Percentiles rank a stretch among this genome's conserved stretches.
Conservation (phyloP, 306 rosid genomes). For the Acacia acuminata region DNA sequence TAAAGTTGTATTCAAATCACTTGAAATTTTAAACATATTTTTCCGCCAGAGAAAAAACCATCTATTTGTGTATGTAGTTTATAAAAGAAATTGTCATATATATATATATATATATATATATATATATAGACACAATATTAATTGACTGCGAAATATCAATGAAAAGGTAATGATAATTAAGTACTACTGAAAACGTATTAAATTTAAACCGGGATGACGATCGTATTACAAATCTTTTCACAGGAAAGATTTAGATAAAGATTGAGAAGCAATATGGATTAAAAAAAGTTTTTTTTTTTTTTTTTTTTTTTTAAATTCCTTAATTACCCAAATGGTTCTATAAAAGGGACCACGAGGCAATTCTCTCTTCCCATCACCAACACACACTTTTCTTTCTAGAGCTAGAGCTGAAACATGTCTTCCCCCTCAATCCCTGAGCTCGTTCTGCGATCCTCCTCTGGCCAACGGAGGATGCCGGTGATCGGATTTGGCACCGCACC, state of each 20-base stretch:
- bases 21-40: too few relatives aligned
- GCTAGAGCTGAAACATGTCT: background rate
- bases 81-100: too few relatives aligned
- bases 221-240: background rate
- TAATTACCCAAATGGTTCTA: background rate
- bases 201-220: background rate
- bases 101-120: too few relatives aligned
- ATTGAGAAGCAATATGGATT: background rate
- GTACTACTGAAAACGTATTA: too few relatives aligned
- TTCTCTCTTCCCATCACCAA: background rate
- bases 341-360: background rate
- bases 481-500: constrained; percentile 43
- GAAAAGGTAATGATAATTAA: too few relatives aligned
- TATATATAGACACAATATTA: too few relatives aligned
- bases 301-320: too few relatives aligned
- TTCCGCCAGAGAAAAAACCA: too few relatives aligned
- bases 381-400: background rate
- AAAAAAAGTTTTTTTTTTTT: too few relatives aligned
- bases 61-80: too few relatives aligned
- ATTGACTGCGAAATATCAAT: too few relatives aligned
- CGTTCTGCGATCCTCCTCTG: background rate
- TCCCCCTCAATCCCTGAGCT: background rate
- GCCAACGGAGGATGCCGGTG: constrained; percentile 34
- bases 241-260: background rate
- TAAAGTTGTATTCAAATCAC: too few relatives aligned